These are phyloP conservation scores for Dryadomyces sulphureus DNA, from an alignment of 2,329 filamentous ascomycete species.

Conservation along the genomic window DNA sequence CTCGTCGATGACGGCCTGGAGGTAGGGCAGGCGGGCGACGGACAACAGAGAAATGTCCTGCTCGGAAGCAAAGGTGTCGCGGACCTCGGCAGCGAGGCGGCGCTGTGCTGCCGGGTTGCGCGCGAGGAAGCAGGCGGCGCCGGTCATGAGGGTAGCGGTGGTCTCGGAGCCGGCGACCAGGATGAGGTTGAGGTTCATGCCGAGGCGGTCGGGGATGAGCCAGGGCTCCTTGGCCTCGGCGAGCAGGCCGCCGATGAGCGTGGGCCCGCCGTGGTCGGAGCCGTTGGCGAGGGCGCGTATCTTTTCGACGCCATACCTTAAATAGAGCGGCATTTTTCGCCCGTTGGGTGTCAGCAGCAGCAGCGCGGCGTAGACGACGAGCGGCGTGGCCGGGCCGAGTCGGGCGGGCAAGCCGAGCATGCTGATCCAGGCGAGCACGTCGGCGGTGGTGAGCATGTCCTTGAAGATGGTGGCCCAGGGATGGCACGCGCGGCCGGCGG, in stretches of 20 bases:
- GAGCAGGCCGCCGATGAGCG: background rate
- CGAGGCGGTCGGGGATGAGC: background rate
- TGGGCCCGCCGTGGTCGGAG: background rate
- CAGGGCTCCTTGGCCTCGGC: constrained; percentile 2
- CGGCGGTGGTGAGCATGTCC: background rate
- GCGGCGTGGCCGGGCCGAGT: background rate
- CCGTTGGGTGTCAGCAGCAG: background rate
- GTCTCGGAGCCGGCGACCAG: constrained; percentile 16
- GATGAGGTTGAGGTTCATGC: constrained; percentile 8
- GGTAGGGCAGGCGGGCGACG: constrained; percentile 10
- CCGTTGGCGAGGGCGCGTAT: background rate
- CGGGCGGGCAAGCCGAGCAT: background rate
- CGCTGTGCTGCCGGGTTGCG: constrained; percentile 5
- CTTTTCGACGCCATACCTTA: background rate
- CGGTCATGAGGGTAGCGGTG: constrained; percentile 9
- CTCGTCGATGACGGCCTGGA: constrained; percentile 12
- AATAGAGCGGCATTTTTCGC: background rate
- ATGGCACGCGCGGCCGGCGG: background rate
- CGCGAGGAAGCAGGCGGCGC: constrained; percentile 7
- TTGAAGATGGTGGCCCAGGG: background rate
- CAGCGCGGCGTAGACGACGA: background rate
- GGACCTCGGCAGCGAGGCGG: constrained; percentile 6
- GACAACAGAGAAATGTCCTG: constrained; percentile 4
- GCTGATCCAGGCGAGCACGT: background rate
- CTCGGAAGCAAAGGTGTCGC: constrained; percentile 5